phyloP scores from a whole-genome alignment of 129 eudicot genomes.

The Escallonia herrerae region DNA sequence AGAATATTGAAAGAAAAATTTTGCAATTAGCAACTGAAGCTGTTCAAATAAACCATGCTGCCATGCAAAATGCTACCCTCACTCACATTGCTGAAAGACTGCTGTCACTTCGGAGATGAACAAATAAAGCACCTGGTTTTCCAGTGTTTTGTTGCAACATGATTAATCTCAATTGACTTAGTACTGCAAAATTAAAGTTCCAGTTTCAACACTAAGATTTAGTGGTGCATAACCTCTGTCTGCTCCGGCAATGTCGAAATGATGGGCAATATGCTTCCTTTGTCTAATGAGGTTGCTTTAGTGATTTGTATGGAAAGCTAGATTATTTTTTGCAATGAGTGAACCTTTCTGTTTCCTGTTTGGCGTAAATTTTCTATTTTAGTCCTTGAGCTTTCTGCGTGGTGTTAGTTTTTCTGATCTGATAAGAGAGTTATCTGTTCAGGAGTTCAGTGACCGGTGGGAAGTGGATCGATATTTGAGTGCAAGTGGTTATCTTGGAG shows the following conservation, averaged over 20 bases:
- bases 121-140: too few relatives aligned
- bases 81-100: background rate
- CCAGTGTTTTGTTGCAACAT: too few relatives aligned
- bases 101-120: too few relatives aligned
- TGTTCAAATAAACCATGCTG: background rate
- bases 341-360: too few relatives aligned
- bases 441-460: constrained; percentile 92
- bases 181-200: too few relatives aligned
- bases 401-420: background rate
- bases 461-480: constrained; percentile 95
- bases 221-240: too few relatives aligned
- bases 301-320: background rate
- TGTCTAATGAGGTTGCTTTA: background rate
- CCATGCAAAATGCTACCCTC: background rate
- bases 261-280: background rate
- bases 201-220: too few relatives aligned
- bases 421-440: constrained; percentile 2
- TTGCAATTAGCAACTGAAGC: background rate
- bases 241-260: background rate
- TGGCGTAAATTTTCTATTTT: too few relatives aligned
- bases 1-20: background rate
- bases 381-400: background rate
- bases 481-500: constrained; percentile 97
- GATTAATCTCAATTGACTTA: too few relatives aligned
- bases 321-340: too few relatives aligned